phyloP scores from a whole-genome alignment of 225 moss, liverwort and hornwort genomes.

The Polytrichum formosum region DNA sequence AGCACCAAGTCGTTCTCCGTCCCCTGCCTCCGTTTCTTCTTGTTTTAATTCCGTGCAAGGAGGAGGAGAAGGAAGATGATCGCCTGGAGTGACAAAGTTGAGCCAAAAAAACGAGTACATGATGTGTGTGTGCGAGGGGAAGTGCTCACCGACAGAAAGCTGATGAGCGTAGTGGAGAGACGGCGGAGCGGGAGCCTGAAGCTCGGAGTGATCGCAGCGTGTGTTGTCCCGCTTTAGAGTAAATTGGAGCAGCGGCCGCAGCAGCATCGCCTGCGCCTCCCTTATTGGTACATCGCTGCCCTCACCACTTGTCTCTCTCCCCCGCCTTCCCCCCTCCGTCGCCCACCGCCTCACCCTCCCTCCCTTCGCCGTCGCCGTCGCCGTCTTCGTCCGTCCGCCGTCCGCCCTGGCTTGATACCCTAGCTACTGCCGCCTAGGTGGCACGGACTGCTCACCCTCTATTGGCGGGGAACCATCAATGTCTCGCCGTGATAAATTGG shows the following conservation, averaged over 20 bases:
- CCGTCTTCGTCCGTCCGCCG: conserved; percentile 15
- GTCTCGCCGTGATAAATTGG: too few relatives aligned
- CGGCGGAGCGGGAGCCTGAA: neutral
- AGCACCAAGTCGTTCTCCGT: neutral
- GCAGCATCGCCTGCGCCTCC: neutral
- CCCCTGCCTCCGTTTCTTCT: neutral
- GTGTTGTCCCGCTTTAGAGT: neutral
- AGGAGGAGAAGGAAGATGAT: too few relatives aligned
- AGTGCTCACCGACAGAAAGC: conserved; percentile 7
- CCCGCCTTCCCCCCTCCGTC: conserved; percentile 1
- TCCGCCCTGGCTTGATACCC: neutral
- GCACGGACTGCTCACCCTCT: too few relatives aligned
- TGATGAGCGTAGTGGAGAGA: neutral
- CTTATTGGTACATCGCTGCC: conserved; percentile 26
- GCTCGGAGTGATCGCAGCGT: neutral
- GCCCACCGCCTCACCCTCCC: neutral
- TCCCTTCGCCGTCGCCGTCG: neutral
- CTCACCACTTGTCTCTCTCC: conserved; percentile 45
- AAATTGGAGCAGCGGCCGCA: neutral
- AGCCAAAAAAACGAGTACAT: too few relatives aligned
- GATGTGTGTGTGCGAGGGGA: neutral
- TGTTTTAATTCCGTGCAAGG: neutral
- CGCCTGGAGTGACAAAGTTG: neutral
- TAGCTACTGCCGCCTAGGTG: too few relatives aligned
- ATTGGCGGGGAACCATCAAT: too few relatives aligned